A percentile compares a stretch with the other conserved stretches of the same genome.
Conservation (phyloP, 768 basidiomycete species). For the Collybiopsis luxurians region DNA sequence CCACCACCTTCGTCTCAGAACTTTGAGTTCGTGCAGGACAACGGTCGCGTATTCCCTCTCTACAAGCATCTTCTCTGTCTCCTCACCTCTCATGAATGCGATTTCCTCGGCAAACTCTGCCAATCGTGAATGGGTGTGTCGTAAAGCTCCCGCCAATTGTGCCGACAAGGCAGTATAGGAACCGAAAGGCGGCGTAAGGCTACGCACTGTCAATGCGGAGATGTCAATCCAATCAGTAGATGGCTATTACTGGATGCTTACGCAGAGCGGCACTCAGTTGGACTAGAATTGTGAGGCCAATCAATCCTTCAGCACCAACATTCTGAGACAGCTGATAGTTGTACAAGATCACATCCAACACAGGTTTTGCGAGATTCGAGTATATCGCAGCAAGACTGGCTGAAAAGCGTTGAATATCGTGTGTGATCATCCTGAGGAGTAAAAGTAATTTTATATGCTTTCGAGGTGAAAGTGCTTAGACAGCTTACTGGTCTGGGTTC, state of each 20-base stretch:
- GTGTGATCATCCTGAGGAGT: conserved; percentile 78
- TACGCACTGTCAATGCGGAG: conserved; percentile 58
- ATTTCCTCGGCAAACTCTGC: conserved; percentile 88
- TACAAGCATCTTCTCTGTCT: conserved; percentile 86
- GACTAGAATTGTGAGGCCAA: conserved; percentile 79
- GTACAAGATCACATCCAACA: conserved; percentile 90
- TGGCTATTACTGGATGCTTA: conserved; percentile 36
- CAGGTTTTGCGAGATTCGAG: conserved; percentile 90
- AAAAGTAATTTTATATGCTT: too few relatives aligned
- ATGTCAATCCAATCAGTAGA: not conserved
- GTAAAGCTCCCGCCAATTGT: conserved; percentile 82
- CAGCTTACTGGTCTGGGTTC: conserved; percentile 87
- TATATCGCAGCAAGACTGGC: conserved; percentile 91
- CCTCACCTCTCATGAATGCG: conserved; percentile 85
- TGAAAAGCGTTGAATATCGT: conserved; percentile 94
- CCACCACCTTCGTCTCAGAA: conserved; percentile 81
- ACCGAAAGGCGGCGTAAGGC: conserved; percentile 89
- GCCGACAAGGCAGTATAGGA: conserved; percentile 87
- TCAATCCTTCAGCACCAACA: conserved; percentile 89
- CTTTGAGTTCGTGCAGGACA: conserved; percentile 81
- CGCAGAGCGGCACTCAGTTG: conserved; percentile 80
- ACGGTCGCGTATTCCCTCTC: conserved; percentile 86
- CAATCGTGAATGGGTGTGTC: conserved; percentile 89
- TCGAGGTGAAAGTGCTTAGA: too few relatives aligned
- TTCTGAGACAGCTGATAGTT: conserved; percentile 94